Percentiles rank a stretch among this genome's conserved stretches.
These are phyloP conservation scores for Spinacia oleracea DNA, from an alignment of 179 eudicot species.

Conservation along the genomic window DNA sequence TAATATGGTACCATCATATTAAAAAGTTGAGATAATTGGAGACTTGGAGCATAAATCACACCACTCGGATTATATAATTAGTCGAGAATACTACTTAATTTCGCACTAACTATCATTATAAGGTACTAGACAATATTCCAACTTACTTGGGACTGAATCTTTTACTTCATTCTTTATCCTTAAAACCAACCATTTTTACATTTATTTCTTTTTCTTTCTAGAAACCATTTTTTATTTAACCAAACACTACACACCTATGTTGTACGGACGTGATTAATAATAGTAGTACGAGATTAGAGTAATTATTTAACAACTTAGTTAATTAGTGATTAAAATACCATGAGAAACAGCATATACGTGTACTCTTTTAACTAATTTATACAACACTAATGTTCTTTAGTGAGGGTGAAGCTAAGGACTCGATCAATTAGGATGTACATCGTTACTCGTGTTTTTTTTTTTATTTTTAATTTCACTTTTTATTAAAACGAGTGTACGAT, in stretches of 20 bases:
- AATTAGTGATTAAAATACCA: not conserved
- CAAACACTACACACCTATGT: not conserved
- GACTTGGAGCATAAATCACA: not conserved
- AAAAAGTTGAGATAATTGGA: not conserved
- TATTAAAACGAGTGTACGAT: not conserved
- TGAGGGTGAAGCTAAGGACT: constrained; percentile 2
- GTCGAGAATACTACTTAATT: not conserved
- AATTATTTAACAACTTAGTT: not conserved
- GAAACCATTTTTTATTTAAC: not conserved
- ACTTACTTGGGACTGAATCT: constrained; percentile 13
- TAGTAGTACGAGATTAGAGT: constrained; percentile 1
- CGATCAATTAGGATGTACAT: not conserved
- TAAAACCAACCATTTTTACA: not conserved
- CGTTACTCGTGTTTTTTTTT: not conserved
- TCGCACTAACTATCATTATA: not conserved
- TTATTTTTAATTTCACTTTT: not conserved
- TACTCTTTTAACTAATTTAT: not conserved
- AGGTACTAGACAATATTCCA: constrained; percentile 2
- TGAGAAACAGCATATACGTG: not conserved
- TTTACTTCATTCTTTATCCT: not conserved
- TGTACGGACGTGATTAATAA: constrained; percentile 20
- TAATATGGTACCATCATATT: too few relatives aligned
- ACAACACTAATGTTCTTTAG: not conserved
- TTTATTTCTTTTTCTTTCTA: not conserved
- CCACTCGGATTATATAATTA: not conserved